Base-by-base conservation (phyloP, 1,284 basidiomycete species). In the Ceratobasidium sp. region DNA sequence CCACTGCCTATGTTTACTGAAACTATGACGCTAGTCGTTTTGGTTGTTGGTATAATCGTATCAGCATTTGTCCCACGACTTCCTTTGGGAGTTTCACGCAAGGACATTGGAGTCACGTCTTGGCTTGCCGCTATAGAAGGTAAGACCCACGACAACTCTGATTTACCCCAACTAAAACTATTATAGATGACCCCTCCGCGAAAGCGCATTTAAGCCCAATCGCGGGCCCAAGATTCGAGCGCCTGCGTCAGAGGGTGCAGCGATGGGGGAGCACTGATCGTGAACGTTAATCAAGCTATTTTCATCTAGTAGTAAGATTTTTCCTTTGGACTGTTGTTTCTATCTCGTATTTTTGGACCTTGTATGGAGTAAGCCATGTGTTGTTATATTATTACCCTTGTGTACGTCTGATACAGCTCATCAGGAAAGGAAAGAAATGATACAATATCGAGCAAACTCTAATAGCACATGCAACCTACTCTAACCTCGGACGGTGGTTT, bases 51-150 rank as follows among this genome's bases (percentile, higher is more conserved):
- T 26, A 55, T 76, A 28, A 23, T 76, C n/a, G 72, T 66, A 13
- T 53, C 72, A 9, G 26, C 49, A 13, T 76, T 76, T 23, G 72
- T 76, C 2, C 72, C 72, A 10, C 60, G 61, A 12, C 49, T 76
- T 5, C 72, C 72, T 5, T 40, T 76, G 5, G 72, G 72, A n/a
- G 60, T 76, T 9, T 76, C 61, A 20, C 72, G 61, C 28, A 76
- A 56, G 61, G 72, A 76, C n/a, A 76, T 76, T 42, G 72, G 72
- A 5, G 72, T 76, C 7, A 53, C 42, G 3, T 76, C 72, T 12
- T 76, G 72, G 72, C 61, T 76, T 10, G 72, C 72, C 1, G 72
- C 72, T 7, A 76, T 76, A 46, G 72, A 76, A 76, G 61, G 72
- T 66, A 3, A 55, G 72, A 18, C 33, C 18, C 3, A 26, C 20